Conservation (phyloP, 2,329 filamentous ascomycete genomes). For the Penicillium hordei region DNA sequence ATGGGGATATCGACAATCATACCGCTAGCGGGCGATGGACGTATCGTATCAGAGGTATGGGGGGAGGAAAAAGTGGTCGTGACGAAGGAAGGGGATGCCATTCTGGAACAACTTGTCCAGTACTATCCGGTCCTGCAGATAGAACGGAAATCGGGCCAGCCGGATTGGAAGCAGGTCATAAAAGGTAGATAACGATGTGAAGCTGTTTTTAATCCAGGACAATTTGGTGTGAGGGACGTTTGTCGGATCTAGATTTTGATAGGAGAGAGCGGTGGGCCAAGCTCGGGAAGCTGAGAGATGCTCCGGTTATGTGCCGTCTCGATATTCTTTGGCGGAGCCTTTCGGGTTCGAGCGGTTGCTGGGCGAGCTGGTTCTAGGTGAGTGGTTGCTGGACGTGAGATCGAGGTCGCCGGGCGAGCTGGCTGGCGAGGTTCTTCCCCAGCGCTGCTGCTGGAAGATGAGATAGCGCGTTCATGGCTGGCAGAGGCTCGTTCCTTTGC, state of each 20-base stretch:
- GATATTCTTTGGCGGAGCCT: conserved; percentile 36
- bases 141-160: conserved; percentile 21
- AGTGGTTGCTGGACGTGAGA: conserved; percentile 33
- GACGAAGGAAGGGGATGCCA: not conserved
- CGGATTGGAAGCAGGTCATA: conserved; percentile 6
- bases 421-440: conserved; percentile 27
- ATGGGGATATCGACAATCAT: conserved; percentile 1
- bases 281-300: conserved; percentile 48
- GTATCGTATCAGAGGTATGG: not conserved
- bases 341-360: conserved; percentile 31
- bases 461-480: conserved; percentile 58
- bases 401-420: conserved; percentile 32
- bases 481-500: conserved; percentile 23
- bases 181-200: not conserved
- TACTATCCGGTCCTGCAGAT: conserved; percentile 4
- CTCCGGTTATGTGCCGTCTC: conserved; percentile 37
- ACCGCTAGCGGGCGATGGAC: not conserved
- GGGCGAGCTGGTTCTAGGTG: conserved; percentile 25
- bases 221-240: not conserved
- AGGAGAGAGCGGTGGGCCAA: conserved; percentile 49
- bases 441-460: conserved; percentile 64
- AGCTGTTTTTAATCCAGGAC: not conserved
- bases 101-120: not conserved
- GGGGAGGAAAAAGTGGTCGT: not conserved
- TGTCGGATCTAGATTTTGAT: conserved; percentile 49